Evolutionary conservation across 2,329 filamentous ascomycete genomes (phyloP).

Genomic region (Aspergillus hiratsukae): DNA sequence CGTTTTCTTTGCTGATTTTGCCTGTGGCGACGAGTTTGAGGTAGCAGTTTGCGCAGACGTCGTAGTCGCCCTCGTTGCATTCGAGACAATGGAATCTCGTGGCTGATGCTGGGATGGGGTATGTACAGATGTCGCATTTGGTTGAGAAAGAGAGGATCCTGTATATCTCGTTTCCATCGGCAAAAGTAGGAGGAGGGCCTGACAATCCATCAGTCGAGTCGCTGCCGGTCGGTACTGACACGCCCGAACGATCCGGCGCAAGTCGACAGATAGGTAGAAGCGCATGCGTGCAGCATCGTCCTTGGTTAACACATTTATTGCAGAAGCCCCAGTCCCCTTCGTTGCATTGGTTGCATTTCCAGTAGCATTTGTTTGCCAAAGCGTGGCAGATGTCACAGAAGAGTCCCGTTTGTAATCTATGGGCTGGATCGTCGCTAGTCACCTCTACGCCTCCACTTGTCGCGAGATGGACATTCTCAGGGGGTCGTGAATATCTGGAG

Average conservation of each 20-base stretch:
- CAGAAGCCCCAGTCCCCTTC: slow-evolving; percentile 95
- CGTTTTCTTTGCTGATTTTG: slow-evolving; percentile 70
- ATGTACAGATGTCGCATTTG: slow-evolving; percentile 72
- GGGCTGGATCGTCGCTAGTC: slow-evolving; percentile 63
- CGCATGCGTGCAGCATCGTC: slow-evolving; percentile 73
- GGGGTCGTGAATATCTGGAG: slow-evolving; percentile 30
- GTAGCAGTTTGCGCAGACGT: slow-evolving; percentile 80
- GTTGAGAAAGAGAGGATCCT: slow-evolving; percentile 68
- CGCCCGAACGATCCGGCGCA: slow-evolving; percentile 30
- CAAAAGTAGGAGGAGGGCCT: slow-evolving; percentile 39
- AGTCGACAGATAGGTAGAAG: slow-evolving; percentile 69
- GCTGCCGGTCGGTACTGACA: slow-evolving; percentile 5
- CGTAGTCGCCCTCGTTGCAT: slow-evolving; percentile 78
- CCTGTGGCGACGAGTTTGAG: slow-evolving; percentile 57
- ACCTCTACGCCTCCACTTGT: slow-evolving; percentile 44
- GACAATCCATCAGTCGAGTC: slow-evolving; percentile 16
- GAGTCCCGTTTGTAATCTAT: slow-evolving; percentile 69
- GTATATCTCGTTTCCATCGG: slow-evolving; percentile 47
- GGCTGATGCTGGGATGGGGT: slow-evolving; percentile 64
- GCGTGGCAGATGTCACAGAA: slow-evolving; percentile 75
- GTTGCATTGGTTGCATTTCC: slow-evolving; percentile 83
- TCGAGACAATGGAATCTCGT: slow-evolving; percentile 74
- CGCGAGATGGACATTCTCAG: slow-evolving; percentile 21
- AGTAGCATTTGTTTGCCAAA: slow-evolving; percentile 79
- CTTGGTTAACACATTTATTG: slow-evolving; percentile 78